Percentiles rank a stretch among this genome's conserved stretches.
phyloP scores from a whole-genome alignment of 768 basidiomycete species.

The Mycena alexandri region DNA sequence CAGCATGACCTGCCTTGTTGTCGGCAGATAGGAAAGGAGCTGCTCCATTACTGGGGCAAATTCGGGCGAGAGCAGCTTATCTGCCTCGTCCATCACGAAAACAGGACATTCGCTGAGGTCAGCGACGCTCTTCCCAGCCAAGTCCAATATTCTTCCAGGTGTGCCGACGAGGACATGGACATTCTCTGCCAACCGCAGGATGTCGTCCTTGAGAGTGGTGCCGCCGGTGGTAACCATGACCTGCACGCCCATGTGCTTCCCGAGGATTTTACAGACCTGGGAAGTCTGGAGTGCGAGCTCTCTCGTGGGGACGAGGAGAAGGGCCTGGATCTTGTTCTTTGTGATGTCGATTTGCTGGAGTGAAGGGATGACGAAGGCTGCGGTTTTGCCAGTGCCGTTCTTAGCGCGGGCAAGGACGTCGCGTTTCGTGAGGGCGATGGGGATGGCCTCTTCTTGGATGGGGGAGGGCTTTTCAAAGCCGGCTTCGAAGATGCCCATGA shows the following conservation, averaged over 20 bases:
- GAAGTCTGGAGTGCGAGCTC: constrained; percentile 98
- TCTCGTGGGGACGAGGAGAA: constrained; percentile 97
- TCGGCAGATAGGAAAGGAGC: constrained; percentile 85
- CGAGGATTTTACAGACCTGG: constrained; percentile 98
- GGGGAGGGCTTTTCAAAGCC: constrained; percentile 97
- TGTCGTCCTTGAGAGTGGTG: constrained; percentile 98
- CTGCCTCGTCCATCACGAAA: constrained; percentile 99
- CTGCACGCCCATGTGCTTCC: constrained; percentile 94
- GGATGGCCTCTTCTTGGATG: constrained; percentile 99
- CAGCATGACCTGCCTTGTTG: constrained; percentile 95
- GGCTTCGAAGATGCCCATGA: constrained; percentile 99
- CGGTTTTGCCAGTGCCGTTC: constrained; percentile 98
- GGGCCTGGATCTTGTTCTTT: constrained; percentile 92
- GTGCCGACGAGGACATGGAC: constrained; percentile 99
- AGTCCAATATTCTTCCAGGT: constrained; percentile 94
- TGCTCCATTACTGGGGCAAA: constrained; percentile 99
- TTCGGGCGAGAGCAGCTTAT: constrained; percentile 96
- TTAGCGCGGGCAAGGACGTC: constrained; percentile 96
- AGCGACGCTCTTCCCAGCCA: constrained; percentile 93
- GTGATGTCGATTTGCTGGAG: constrained; percentile 91
- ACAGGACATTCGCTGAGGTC: constrained; percentile 95
- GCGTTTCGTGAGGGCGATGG: constrained; percentile 91
- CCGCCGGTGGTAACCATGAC: constrained; percentile 99
- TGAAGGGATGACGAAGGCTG: constrained; percentile 98
- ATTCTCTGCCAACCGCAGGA: constrained; percentile 87